Evolutionary conservation across 371 early-diverging fungal genomes (phyloP).

Genomic region (Mortierella sp.): DNA sequence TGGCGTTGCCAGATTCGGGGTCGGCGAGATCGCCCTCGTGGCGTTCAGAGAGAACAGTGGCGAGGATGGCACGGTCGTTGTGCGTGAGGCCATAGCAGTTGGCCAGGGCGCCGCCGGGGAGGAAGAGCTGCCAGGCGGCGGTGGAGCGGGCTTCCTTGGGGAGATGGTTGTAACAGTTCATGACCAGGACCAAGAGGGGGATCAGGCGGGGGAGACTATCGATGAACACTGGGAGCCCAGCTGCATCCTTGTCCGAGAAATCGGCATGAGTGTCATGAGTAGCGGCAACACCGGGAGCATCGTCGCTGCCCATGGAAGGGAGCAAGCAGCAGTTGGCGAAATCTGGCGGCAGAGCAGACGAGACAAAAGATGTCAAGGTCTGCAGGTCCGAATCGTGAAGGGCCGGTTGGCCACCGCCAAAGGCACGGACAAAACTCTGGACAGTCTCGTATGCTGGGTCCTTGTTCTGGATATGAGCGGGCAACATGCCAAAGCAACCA

Average conservation of each 20-base stretch:
- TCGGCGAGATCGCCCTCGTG: slow-evolving; percentile 65
- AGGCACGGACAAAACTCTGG: slow-evolving; percentile 40
- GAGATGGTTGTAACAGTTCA: slow-evolving; percentile 68
- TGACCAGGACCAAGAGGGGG: slow-evolving; percentile 66
- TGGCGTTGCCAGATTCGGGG: slow-evolving; percentile 30
- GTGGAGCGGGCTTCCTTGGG: slow-evolving; percentile 75
- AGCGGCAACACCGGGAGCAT: slow-evolving; percentile 52
- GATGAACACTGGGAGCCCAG: slow-evolving; percentile 36
- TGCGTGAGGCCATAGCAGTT: slow-evolving; percentile 73
- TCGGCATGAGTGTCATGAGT: neutral
- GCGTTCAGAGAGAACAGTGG: slow-evolving; percentile 66
- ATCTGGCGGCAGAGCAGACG: slow-evolving; percentile 46
- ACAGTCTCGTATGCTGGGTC: slow-evolving; percentile 71
- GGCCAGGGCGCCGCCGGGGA: slow-evolving; percentile 70
- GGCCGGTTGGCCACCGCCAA: slow-evolving; percentile 58
- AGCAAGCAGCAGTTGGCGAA: slow-evolving; percentile 55
- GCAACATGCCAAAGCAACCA: slow-evolving; percentile 64
- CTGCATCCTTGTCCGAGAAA: slow-evolving; percentile 32
- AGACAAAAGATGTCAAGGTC: slow-evolving; percentile 53
- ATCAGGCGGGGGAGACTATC: slow-evolving; percentile 64
- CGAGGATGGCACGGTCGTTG: slow-evolving; percentile 67
- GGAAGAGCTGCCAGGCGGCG: slow-evolving; percentile 70
- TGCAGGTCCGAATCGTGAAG: slow-evolving; percentile 59
- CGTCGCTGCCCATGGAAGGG: slow-evolving; percentile 54
- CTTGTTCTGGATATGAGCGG: slow-evolving; percentile 61